Conservation (phyloP, 495 filamentous ascomycete genomes). For the Oidiodendron maius region DNA sequence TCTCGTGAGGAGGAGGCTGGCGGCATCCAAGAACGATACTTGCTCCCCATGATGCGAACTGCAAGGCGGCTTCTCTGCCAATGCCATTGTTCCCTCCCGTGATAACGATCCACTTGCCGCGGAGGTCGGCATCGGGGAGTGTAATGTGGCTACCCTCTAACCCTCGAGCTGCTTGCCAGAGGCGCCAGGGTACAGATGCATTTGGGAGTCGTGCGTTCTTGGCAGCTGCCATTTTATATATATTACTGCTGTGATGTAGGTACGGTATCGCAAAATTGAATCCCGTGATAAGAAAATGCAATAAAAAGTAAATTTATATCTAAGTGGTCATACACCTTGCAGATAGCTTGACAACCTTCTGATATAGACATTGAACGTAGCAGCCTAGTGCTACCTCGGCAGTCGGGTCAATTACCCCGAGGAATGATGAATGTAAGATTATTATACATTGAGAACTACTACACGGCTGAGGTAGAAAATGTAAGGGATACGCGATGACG, state of each 20-base stretch:
- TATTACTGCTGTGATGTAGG: too few species aligned
- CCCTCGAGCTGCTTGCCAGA: slow-evolving; percentile 1
- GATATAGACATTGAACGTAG: too few species aligned
- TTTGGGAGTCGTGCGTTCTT: background rate
- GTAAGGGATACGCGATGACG: background rate
- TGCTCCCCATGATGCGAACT: slow-evolving; percentile 11
- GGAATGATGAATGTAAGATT: background rate
- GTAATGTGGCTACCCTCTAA: background rate
- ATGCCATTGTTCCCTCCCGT: slow-evolving; percentile 13
- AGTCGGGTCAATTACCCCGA: background rate
- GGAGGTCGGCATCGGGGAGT: background rate
- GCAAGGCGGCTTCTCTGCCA: slow-evolving; percentile 7
- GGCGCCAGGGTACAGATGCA: slow-evolving; percentile 4
- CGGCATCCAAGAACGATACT: slow-evolving; percentile 12
- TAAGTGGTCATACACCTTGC: background rate
- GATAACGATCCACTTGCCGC: slow-evolving; percentile 10
- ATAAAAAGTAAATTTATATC: background rate
- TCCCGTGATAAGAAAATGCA: background rate
- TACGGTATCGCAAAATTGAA: background rate
- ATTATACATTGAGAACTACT: background rate
- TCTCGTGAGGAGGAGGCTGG: slow-evolving; percentile 4
- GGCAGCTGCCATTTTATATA: background rate
- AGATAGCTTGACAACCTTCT: too few species aligned
- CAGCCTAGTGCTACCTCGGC: background rate
- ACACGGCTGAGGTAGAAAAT: background rate